Evolutionary conservation across 768 basidiomycete genomes (phyloP), one percentile per base, ranked within the genome.

Genomic region (Artomyces pyxidatus): DNA sequence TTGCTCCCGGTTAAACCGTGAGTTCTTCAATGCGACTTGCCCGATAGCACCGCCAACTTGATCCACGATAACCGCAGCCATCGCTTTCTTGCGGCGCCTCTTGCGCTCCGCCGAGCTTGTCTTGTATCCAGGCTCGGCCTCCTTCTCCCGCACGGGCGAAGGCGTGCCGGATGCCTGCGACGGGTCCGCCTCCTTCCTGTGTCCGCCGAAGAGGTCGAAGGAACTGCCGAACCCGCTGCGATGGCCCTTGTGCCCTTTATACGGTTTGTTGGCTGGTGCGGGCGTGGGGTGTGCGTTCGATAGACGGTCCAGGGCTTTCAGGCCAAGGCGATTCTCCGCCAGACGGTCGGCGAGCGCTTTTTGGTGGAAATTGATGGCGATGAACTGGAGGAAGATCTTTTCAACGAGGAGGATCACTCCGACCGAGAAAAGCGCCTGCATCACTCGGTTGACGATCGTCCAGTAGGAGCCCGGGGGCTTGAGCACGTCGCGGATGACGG

Each of bases 311-410:
- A 89, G 70, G 2, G 82, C 84, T 57, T 74, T 79, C 26, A 89
- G 68, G 8, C 81, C 87, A 30, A 83, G 65, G 27, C 74, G 74
- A 56, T 88, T 89, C 63, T 86, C 85, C 7, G 71, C 68, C 14
- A 88, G 65, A 30, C 86, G 80, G 47, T 88, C 86, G 9, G 83
- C 79, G 19, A 88, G 75, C 1, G 86, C 85, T 48, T 77, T 83
- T 54, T 79, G 74, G 61, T 89, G 86, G 61, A 89, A 90, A 55
- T 79, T 85, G 66, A 88, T 88, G 25, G 88, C 86, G 39, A 88
- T 78, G 51, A 81, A 80, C 57, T 81, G 84, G 27, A 90, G 63
- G 62, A 84, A 80, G 30, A 85, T 62, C 61, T 78, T 80, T 60
- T 80, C 77, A 25, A 62, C 70, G 11, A 78, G 68, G 1, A 79